Conservation (phyloP, 1,284 basidiomycete species). For the Ustilago xerochloae region DNA sequence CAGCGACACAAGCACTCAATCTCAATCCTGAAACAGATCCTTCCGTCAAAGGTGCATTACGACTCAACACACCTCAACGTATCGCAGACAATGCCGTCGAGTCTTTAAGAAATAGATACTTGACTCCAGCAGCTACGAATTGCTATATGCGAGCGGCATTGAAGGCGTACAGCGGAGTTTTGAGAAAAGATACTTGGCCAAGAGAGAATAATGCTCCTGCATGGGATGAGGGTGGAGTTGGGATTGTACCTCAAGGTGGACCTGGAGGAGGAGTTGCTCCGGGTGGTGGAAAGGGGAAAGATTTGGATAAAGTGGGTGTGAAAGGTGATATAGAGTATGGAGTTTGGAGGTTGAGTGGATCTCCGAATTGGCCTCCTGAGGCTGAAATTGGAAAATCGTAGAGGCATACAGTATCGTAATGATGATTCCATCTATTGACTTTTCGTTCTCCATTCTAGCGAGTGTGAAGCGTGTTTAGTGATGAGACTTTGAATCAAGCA, state of each 20-base stretch:
- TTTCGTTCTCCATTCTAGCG: background rate
- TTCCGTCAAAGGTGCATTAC: background rate
- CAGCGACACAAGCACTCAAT: background rate
- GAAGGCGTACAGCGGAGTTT: conserved; percentile 27
- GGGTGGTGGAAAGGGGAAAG: conserved; percentile 39
- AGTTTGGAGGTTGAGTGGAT: conserved; percentile 43
- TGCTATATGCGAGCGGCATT: conserved; percentile 51
- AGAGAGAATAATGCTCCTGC: conserved; percentile 19
- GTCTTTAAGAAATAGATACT: conserved; percentile 40
- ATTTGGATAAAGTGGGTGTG: conserved; percentile 25
- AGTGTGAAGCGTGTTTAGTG: no score
- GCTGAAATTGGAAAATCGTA: background rate
- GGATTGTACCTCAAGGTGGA: conserved; percentile 23
- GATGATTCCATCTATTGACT: background rate
- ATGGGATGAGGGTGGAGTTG: conserved; percentile 25
- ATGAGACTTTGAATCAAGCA: no score
- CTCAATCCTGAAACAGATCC: no score
- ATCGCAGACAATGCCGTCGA: conserved; percentile 51
- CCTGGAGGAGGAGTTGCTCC: conserved; percentile 42
- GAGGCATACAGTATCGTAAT: no score
- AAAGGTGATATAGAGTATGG: conserved; percentile 59
- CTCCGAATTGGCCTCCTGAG: conserved; percentile 40
- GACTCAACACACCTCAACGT: conserved; percentile 25
- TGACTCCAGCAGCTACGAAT: conserved; percentile 51
- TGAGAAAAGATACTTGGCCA: conserved; percentile 37